Percentiles rank a stretch among this genome's conserved stretches.
phyloP scores from a whole-genome alignment of 441 rosid genomes.

The Pelargonium myrrhifolium region DNA sequence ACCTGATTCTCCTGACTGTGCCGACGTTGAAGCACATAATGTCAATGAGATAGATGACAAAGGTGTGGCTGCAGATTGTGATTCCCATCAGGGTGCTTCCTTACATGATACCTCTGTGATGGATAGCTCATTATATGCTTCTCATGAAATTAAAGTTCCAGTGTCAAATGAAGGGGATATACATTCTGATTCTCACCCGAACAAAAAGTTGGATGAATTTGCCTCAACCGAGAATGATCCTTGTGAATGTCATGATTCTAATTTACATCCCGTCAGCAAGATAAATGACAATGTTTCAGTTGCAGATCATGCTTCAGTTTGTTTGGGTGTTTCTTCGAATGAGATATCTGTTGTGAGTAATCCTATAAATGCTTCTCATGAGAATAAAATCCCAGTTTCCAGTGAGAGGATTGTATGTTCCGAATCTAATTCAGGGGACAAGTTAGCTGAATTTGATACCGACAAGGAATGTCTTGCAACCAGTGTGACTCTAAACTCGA shows the following conservation, averaged over 20 bases:
- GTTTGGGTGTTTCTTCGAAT: background rate
- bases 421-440: background rate
- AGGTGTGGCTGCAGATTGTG: conserved; percentile 8
- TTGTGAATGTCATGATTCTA: background rate
- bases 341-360: background rate
- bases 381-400: background rate
- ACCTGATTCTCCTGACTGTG: conserved; percentile 12
- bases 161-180: conserved; percentile 19
- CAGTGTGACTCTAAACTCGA: background rate
- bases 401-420: conserved; percentile 3
- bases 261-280: background rate
- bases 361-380: background rate
- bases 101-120: conserved; percentile 10
- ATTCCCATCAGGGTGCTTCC: conserved; percentile 6
- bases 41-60: conserved; percentile 17
- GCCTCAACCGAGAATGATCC: background rate
- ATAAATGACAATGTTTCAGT: background rate
- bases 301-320: background rate
- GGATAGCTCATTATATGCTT: conserved; percentile 17
- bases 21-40: conserved; percentile 19
- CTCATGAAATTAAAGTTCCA: conserved; percentile 19
- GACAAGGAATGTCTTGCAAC: conserved; percentile 15
- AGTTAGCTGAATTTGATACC: conserved; percentile 11
- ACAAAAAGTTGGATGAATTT: conserved; percentile 13
- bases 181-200: conserved; percentile 16